These are phyloP conservation scores for Rosa multiflora DNA, from an alignment of 306 rosid species.

Conservation along the genomic window DNA sequence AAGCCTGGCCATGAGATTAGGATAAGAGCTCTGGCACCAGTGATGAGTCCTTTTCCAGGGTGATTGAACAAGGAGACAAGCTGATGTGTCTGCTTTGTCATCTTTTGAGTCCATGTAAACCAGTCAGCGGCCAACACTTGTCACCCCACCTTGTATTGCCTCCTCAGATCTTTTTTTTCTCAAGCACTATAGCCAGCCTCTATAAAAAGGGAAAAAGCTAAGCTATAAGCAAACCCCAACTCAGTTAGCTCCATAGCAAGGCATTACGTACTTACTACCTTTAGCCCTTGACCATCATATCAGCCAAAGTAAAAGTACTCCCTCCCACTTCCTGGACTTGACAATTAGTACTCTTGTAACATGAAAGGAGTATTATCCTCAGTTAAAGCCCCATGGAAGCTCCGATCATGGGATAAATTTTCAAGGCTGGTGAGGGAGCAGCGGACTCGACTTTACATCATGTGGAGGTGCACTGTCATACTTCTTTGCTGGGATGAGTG, in stretches of 20 bases:
- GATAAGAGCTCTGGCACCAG: conserved; percentile 21
- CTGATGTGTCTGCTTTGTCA: conserved; percentile 37
- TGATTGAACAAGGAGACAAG: conserved; percentile 37
- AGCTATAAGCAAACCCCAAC: neutral
- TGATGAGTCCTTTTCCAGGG: conserved; percentile 38
- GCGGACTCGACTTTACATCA: conserved; percentile 55
- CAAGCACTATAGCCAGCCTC: neutral
- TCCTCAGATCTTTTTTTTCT: neutral
- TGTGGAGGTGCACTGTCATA: conserved; percentile 58
- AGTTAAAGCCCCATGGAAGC: conserved; percentile 25
- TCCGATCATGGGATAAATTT: conserved; percentile 37
- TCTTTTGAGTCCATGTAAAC: conserved; percentile 24
- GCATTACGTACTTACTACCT: neutral
- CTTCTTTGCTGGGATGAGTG: conserved; percentile 56
- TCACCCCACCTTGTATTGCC: conserved; percentile 19
- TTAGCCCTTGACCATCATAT: neutral
- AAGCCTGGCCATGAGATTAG: conserved; percentile 36
- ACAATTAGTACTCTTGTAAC: neutral
- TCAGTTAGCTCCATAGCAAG: neutral
- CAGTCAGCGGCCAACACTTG: conserved; percentile 37
- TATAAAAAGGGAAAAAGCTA: neutral
- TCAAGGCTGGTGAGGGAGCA: conserved; percentile 47
- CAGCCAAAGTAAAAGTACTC: neutral
- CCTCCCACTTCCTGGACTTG: neutral
- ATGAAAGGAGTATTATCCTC: conserved; percentile 41